Evolutionary conservation across 257 asterid species (phyloP), one percentile per base, ranked within the genome.

Genomic region (Misopates orontium): DNA sequence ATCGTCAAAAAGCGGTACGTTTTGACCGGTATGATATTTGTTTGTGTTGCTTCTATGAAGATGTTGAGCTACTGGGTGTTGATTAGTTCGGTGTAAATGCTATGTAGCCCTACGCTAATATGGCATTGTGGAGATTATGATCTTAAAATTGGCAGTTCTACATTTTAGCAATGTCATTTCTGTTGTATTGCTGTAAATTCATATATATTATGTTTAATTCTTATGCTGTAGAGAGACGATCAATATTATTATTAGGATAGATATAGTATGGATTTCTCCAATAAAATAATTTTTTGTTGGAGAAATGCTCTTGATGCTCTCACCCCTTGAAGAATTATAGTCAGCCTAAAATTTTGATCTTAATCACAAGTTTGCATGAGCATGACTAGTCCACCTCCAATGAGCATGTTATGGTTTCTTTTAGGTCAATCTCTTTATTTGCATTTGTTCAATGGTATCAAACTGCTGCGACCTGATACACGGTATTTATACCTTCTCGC

Each of bases 1-100:
- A 81, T 84, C 86, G 88, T 62, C 99, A 93, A 78, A 93, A 90
- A 75, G 74, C 28, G 89, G 99, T 93, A 87, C 36, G 96, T 56
- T 64, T 78, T 68, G 65, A 66, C 56, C 21, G 12, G 51, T 14
- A 5, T 52, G 72, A 64, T 61, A 60, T 53, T 42, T 78, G 54
- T 70, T 62, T 49, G 50, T 67, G 52, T 64, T 68, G 68, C 70
- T 53, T 20, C 40, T 44, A n/a, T 24, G 40, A 70, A 65, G 47
- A 16, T 66, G 21, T 70, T 36, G 42, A 19, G 62, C 62, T 56
- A 50, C 60, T 72, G 18, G 14, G 31, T 50, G 48, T 70, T 60
- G 23, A 65, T 60, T 57, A 41, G 24, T 53, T 62, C 61, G 54
- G 54, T 24, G 24, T 60, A 32, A 17, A 68, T 22, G 36, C 4